These are phyloP conservation scores for Sphagnurus paluster DNA, from an alignment of 1,284 basidiomycete species.

Conservation along the genomic window DNA sequence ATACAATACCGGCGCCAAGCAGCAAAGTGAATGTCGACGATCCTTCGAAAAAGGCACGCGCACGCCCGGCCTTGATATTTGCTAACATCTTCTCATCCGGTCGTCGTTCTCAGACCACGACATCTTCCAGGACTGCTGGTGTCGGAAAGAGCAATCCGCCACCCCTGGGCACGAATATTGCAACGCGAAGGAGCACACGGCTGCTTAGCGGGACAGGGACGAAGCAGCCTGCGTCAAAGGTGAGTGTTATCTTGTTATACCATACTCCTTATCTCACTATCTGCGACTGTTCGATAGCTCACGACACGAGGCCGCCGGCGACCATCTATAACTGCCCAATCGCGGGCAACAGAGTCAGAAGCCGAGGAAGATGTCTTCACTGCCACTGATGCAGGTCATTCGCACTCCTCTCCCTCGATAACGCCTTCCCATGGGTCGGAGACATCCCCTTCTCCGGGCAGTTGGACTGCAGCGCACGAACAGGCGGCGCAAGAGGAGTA, in stretches of 20 bases:
- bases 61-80: constrained; percentile 76
- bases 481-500: constrained; percentile 70
- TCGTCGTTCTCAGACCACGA: constrained; percentile 69
- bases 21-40: constrained; percentile 63
- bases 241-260: constrained; percentile 20
- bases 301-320: constrained; percentile 62
- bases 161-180: constrained; percentile 37
- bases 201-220: constrained; percentile 53
- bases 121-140: constrained; percentile 53
- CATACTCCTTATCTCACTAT: constrained; percentile 9
- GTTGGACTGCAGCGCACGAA: constrained; percentile 61
- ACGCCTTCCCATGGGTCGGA: constrained; percentile 63
- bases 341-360: constrained; percentile 66
- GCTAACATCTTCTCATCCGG: constrained; percentile 81
- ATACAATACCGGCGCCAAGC: constrained; percentile 49
- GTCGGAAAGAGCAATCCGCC: constrained; percentile 52
- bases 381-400: constrained; percentile 47
- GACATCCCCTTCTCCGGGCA: constrained; percentile 54
- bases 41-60: constrained; percentile 81
- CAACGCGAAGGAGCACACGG: constrained; percentile 68
- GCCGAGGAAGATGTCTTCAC: constrained; percentile 58
- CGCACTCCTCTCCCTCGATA: constrained; percentile 60
- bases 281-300: constrained; percentile 33
- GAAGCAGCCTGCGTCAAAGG: constrained; percentile 49
- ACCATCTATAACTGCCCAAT: constrained; percentile 48